phyloP scores from a whole-genome alignment of 2,329 filamentous ascomycete genomes.

The Claviceps purpurea region DNA sequence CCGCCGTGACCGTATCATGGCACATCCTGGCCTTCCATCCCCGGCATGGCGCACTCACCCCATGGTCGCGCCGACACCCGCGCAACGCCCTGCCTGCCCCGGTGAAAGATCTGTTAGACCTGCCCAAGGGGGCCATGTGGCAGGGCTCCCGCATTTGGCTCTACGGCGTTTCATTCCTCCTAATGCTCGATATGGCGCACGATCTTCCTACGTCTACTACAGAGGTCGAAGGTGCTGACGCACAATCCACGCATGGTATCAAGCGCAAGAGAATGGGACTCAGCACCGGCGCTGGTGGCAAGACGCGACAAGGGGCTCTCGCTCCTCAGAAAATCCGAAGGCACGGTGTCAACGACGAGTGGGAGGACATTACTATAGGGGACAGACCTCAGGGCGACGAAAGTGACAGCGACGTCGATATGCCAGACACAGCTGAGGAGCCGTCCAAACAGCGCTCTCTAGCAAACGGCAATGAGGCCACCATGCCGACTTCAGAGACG shows the following conservation, averaged over 20 bases:
- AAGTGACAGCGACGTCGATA: conserved; percentile 24
- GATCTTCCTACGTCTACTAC: conserved; percentile 39
- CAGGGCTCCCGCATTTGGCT: conserved; percentile 69
- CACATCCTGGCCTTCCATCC: conserved; percentile 70
- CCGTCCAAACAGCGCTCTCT: conserved; percentile 21
- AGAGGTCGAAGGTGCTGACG: conserved; percentile 17
- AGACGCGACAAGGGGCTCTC: conserved; percentile 33
- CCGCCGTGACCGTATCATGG: conserved; percentile 40
- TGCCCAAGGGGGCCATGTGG: conserved; percentile 78
- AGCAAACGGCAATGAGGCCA: conserved; percentile 10
- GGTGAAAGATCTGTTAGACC: conserved; percentile 62
- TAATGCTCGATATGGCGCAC: conserved; percentile 76
- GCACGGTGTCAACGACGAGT: conserved; percentile 26
- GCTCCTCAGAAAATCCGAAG: conserved; percentile 30
- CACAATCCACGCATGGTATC: conserved; percentile 19
- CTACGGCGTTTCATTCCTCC: conserved; percentile 74
- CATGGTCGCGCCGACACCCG: conserved; percentile 78
- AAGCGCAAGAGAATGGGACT: conserved; percentile 41
- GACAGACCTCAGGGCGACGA: conserved; percentile 22
- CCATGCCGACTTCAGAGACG: conserved; percentile 4
- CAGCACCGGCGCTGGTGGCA: conserved; percentile 38
- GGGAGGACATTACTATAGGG: conserved; percentile 25
- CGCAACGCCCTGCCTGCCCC: conserved; percentile 59
- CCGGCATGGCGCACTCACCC: conserved; percentile 59
- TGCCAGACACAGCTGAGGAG: conserved; percentile 21